These are phyloP conservation scores for Chamaecrista fasciculata DNA, from an alignment of 306 rosid genomes.

Conservation along the genomic window DNA sequence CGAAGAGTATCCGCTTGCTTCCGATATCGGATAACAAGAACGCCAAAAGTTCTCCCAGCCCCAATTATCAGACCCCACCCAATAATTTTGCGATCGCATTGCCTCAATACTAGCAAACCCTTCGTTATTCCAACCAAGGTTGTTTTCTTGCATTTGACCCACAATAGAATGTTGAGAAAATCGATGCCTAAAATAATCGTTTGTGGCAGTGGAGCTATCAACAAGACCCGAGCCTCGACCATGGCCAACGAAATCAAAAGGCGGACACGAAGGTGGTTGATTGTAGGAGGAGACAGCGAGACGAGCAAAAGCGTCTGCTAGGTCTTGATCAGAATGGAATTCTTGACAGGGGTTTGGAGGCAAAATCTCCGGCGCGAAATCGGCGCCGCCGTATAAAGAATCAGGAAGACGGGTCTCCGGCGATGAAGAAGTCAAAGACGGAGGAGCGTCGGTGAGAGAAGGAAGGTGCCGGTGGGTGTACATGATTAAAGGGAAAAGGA, in stretches of 20 bases:
- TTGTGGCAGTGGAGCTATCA: background rate
- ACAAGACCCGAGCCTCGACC: background rate
- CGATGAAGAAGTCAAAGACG: background rate
- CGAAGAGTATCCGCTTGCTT: background rate
- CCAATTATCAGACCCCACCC: background rate
- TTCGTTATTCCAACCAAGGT: background rate
- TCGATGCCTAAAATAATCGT: background rate
- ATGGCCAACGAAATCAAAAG: background rate
- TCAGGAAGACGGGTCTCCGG: background rate
- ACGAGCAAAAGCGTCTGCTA: constrained; percentile 39
- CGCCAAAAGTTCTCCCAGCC: background rate
- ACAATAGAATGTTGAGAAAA: constrained; percentile 1
- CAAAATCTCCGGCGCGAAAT: background rate
- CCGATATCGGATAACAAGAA: background rate
- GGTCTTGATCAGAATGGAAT: constrained; percentile 27
- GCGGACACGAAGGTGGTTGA: background rate
- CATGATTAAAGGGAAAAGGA: constrained; percentile 13
- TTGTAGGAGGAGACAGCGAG: constrained; percentile 27
- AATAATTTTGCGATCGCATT: background rate
- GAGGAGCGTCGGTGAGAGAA: background rate
- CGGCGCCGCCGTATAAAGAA: no score
- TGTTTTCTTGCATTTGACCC: background rate
- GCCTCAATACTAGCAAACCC: background rate
- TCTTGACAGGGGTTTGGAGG: background rate
- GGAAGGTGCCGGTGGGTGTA: background rate